Conservation (phyloP, 805 yeast species). For the Candida silvicultrix region DNA sequence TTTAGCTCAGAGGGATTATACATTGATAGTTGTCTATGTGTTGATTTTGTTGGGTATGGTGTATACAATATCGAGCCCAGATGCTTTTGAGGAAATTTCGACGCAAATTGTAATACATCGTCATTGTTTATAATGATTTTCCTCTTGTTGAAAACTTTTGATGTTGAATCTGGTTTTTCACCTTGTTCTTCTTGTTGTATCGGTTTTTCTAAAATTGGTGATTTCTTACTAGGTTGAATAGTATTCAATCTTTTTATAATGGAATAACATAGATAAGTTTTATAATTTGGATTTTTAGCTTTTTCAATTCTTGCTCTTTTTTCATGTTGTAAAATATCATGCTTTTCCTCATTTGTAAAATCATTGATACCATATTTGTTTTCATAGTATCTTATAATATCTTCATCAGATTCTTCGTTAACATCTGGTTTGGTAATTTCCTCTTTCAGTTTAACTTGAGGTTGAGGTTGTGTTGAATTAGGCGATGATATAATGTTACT, state of each 20-base stretch:
- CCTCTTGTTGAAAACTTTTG: conserved; percentile 14
- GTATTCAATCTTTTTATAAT: conserved; percentile 23
- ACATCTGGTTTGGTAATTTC: conserved; percentile 21
- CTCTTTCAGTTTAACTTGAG: conserved; percentile 11
- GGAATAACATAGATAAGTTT: conserved; percentile 22
- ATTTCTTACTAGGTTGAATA: conserved; percentile 11
- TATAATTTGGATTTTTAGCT: conserved; percentile 19
- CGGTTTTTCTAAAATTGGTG: too few species aligned
- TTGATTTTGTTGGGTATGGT: conserved; percentile 44
- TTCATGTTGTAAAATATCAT: conserved; percentile 24
- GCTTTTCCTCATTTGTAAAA: conserved; percentile 23
- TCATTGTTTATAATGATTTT: conserved; percentile 28
- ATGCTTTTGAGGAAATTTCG: conserved; percentile 36
- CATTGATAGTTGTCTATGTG: conserved; percentile 18
- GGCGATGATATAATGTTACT: conserved; percentile 2
- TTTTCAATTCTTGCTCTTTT: conserved; percentile 22
- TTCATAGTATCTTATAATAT: conserved; percentile 21
- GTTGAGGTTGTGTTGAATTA: not conserved
- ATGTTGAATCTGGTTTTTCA: not conserved
- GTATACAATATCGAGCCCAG: conserved; percentile 56
- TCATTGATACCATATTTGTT: conserved; percentile 19
- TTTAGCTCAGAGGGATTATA: conserved; percentile 2
- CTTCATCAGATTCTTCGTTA: conserved; percentile 20
- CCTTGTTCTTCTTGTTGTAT: not conserved
- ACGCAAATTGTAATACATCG: conserved; percentile 34